Evolutionary conservation across 176 grass and related monocot species (phyloP).

Genomic region (Elaeis guineensis): DNA sequence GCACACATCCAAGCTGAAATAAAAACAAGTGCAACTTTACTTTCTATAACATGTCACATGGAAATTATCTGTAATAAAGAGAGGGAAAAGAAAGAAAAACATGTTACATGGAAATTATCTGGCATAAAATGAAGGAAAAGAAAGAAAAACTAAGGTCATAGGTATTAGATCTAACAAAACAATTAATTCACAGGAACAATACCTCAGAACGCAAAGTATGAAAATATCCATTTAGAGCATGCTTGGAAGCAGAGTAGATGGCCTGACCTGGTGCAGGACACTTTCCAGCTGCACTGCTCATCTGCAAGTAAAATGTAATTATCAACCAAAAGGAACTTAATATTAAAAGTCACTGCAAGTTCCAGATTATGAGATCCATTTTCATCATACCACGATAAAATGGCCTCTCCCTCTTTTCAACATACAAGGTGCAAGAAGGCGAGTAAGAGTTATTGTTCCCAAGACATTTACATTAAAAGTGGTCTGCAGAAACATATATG

Average conservation of each 20-base stretch:
- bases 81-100: neutral
- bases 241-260: slow-evolving; percentile 83
- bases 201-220: slow-evolving; percentile 81
- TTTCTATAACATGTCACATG: too few relatives aligned
- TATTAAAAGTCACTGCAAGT: neutral
- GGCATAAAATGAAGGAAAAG: neutral
- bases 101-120: too few relatives aligned
- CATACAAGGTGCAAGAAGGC: slow-evolving; percentile 76
- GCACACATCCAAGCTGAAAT: too few relatives aligned
- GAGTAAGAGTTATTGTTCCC: slow-evolving; percentile 77
- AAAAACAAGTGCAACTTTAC: neutral
- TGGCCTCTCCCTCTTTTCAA: slow-evolving; percentile 88
- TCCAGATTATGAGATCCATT: neutral
- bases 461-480: slow-evolving; percentile 71
- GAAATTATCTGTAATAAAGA: too few relatives aligned
- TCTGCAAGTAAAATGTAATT: slow-evolving; percentile 37
- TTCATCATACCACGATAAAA: slow-evolving; percentile 80
- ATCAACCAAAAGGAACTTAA: slow-evolving; percentile 8
- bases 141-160: neutral
- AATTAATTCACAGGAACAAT: neutral
- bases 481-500: slow-evolving; percentile 29
- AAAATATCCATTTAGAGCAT: slow-evolving; percentile 98
- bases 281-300: slow-evolving; percentile 98
- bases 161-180: neutral
- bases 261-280: slow-evolving; percentile 79